Percentiles rank a stretch among this genome's conserved stretches.
Conservation (phyloP, 495 filamentous ascomycete genomes). For the Trichoderma asperelloides region DNA sequence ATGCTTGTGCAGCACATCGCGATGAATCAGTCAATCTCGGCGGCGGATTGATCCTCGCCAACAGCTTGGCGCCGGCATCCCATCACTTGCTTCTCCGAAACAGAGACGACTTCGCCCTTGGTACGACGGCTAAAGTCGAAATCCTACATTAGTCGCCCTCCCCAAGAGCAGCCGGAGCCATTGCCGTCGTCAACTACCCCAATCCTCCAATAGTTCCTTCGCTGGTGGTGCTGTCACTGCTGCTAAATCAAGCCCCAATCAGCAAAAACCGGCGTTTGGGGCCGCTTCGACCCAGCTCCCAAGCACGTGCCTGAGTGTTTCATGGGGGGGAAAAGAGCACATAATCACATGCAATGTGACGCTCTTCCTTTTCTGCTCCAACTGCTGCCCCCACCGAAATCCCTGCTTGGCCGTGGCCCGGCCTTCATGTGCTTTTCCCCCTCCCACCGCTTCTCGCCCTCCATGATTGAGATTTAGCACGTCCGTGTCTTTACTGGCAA, state of each 20-base stretch:
- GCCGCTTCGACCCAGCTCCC: not conserved
- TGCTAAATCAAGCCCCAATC: not conserved
- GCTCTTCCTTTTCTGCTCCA: not conserved
- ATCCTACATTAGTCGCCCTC: not conserved
- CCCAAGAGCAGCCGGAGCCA: not conserved
- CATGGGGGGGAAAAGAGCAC: not conserved
- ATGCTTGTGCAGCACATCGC: not conserved
- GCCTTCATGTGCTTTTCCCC: not conserved
- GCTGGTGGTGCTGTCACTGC: not conserved
- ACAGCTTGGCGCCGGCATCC: not conserved
- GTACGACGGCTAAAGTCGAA: not conserved
- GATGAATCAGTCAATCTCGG: not conserved
- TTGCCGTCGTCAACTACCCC: not conserved
- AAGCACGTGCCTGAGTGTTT: not conserved
- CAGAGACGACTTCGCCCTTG: not conserved
- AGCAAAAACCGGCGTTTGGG: not conserved
- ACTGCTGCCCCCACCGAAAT: not conserved
- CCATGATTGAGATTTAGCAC: not conserved
- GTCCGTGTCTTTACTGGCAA: not conserved
- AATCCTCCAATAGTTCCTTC: not conserved
- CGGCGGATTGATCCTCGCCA: too few relatives aligned
- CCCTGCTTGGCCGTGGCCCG: not conserved
- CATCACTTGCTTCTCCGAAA: not conserved
- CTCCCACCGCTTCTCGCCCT: not conserved
- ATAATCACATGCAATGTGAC: slow-evolving; percentile 5